Base-by-base conservation (phyloP, 805 yeast species). In the Metschnikowia vanudenii region DNA sequence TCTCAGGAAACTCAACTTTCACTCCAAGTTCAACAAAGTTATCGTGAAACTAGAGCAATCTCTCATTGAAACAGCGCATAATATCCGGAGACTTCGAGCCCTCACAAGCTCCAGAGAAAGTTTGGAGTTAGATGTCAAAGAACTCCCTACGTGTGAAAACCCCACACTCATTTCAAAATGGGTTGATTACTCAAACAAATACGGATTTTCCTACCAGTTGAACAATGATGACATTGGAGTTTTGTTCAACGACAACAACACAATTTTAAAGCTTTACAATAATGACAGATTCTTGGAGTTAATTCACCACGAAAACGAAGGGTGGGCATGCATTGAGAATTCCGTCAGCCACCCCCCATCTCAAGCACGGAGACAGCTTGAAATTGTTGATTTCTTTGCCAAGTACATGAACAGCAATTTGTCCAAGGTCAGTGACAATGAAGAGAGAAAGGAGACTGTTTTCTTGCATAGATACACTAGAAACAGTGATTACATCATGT, bases 171-270 rank as follows among this genome's bases (percentile, higher is more conserved):
- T 92, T 36, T 86, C 95, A 50, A 91, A 92, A 63, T 94, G 99
- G 99, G 98, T 95, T 24, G 99, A 94, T 64, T 94, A 92, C 64
- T 86, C 97, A 22, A 90, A 91, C 69, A 89, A 86, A 64, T 95
- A 92, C 66, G 99, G 99, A 1, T 84, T 94, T 61, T 88, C 97
- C 4, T 94, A 92, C 64, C 96, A 94, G 62, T 71, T 94, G 47
- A 87, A 92, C 17, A 86, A 90, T 38, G 94, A 92, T 49, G 87
- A 86, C 54, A 87, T 89, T 55, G 98, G 97, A 17, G 96, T 91
- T 12, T 72, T 87, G 48, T 92, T 91, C 70, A 88, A 88, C 55
- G 92, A 88, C 58, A 86, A 88, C 16, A 83, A 86, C 47, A 85
- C 96, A 3, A 80, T 94, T 55, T 75, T 92, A 49, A 84, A 88